These are phyloP conservation scores for Cutaneotrichosporon curvatum DNA, from an alignment of 1,284 basidiomycete species.

Conservation along the genomic window DNA sequence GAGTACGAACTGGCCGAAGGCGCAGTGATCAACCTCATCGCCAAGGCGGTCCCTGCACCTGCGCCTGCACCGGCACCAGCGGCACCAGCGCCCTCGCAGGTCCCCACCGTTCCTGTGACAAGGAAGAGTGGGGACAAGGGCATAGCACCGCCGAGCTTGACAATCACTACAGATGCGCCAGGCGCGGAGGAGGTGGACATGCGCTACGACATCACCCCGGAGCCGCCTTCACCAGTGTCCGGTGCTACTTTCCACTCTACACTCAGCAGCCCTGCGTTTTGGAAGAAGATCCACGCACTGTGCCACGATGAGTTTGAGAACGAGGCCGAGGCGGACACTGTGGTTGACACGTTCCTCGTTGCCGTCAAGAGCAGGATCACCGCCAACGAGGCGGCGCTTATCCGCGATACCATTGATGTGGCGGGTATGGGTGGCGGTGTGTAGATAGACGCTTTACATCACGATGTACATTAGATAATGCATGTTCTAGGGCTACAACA, in stretches of 20 bases:
- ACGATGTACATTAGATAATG: background rate
- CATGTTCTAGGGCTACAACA: background rate
- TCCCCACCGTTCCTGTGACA: conserved; percentile 1
- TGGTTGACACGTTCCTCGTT: conserved; percentile 43
- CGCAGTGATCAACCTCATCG: conserved; percentile 71
- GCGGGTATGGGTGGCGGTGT: conserved; percentile 18
- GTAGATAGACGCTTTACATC: background rate
- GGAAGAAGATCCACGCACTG: conserved; percentile 61
- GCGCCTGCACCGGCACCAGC: conserved; percentile 2
- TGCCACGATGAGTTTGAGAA: conserved; percentile 62
- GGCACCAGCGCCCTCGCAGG: conserved; percentile 11
- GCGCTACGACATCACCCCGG: background rate
- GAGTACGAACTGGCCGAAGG: conserved; percentile 78
- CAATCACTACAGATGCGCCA: conserved; percentile 46
- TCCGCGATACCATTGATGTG: conserved; percentile 44
- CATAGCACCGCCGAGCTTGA: conserved; percentile 39
- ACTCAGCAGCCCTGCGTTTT: conserved; percentile 67
- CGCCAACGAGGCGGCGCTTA: conserved; percentile 46
- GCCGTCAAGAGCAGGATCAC: conserved; percentile 40
- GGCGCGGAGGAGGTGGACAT: conserved; percentile 27
- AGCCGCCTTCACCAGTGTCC: conserved; percentile 24
- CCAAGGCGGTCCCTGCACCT: conserved; percentile 50
- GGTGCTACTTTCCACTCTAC: conserved; percentile 56
- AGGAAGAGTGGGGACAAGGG: background rate
- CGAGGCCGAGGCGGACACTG: conserved; percentile 54